These are phyloP conservation scores for Fusarium drepaniforme DNA, from an alignment of 2,329 filamentous ascomycete species.

Conservation along the genomic window DNA sequence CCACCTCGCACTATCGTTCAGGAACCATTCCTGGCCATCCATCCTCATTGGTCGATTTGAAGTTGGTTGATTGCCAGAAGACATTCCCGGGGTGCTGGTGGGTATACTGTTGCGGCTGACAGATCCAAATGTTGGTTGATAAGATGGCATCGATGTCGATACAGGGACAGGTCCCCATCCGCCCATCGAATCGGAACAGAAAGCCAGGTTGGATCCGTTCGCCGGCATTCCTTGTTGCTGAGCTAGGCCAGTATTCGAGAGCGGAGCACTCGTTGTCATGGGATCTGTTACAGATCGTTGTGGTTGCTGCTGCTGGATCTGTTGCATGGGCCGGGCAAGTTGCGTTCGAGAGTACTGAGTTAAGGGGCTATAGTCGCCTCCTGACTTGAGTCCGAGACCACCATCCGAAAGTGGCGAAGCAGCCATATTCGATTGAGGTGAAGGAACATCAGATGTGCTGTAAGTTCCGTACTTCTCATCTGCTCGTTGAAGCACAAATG, in stretches of 20 bases:
- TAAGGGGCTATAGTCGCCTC: slow-evolving; percentile 51
- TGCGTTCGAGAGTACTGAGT: slow-evolving; percentile 49
- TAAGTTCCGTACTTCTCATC: slow-evolving; percentile 85
- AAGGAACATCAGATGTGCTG: slow-evolving; percentile 70
- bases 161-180: slow-evolving; percentile 42
- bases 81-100: slow-evolving; percentile 20
- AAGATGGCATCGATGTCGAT: slow-evolving; percentile 34
- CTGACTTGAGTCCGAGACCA: slow-evolving; percentile 33
- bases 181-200: slow-evolving; percentile 40
- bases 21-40: slow-evolving; percentile 68
- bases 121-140: slow-evolving; percentile 38
- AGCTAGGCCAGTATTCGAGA: slow-evolving; percentile 18
- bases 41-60: slow-evolving; percentile 49
- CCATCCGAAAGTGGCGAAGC: slow-evolving; percentile 49
- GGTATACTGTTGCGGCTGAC: slow-evolving; percentile 30
- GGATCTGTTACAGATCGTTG: slow-evolving; percentile 23
- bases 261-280: slow-evolving; percentile 28
- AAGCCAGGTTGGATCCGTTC: slow-evolving; percentile 36
- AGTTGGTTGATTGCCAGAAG: slow-evolving; percentile 37
- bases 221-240: slow-evolving; percentile 37
- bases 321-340: slow-evolving; percentile 38
- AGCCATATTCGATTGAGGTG: slow-evolving; percentile 57
- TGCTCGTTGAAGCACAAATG: slow-evolving; percentile 79
- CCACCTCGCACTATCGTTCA: slow-evolving; percentile 69
- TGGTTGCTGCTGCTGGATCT: slow-evolving; percentile 25